These are phyloP conservation scores for Thalassiosira mediterranea DNA, from an alignment of 352 stramenopile species.

Conservation along the genomic window DNA sequence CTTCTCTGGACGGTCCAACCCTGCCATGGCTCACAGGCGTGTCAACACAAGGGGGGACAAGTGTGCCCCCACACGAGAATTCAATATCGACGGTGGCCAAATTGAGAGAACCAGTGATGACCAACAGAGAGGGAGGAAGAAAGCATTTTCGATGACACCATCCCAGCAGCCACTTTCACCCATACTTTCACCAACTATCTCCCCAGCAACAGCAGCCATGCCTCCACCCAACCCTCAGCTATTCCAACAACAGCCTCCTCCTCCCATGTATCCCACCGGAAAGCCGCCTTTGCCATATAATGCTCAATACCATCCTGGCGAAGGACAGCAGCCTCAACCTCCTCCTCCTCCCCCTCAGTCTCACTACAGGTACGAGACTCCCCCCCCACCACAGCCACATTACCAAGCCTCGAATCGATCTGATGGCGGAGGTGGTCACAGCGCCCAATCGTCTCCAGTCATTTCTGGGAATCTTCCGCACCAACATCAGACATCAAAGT, in stretches of 20 bases:
- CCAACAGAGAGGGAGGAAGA: neutral
- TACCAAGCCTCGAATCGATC: conserved; percentile 10
- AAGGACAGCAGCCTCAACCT: no score
- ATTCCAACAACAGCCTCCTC: conserved; percentile 12
- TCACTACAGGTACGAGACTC: conserved; percentile 9
- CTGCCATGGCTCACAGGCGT: conserved; percentile 57
- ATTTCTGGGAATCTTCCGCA: conserved; percentile 17
- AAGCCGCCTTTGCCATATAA: conserved; percentile 2
- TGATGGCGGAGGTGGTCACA: conserved; percentile 4
- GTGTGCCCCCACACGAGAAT: neutral
- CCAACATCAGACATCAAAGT: neutral
- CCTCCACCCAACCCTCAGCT: neutral
- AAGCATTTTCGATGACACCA: no score
- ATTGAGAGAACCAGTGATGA: neutral
- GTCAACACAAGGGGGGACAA: conserved; percentile 70
- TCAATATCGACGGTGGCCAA: neutral
- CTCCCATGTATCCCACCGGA: neutral
- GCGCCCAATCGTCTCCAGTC: conserved; percentile 14
- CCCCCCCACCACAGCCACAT: conserved; percentile 5
- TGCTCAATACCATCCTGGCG: conserved; percentile 13
- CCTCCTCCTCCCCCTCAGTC: conserved; percentile 12
- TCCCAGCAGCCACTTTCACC: no score
- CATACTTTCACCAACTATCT: no score
- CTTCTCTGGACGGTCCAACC: conserved; percentile 63
- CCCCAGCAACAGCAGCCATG: no score